Evolutionary conservation across 257 asterid species (phyloP).

Genomic region (Gentiana straminea): DNA sequence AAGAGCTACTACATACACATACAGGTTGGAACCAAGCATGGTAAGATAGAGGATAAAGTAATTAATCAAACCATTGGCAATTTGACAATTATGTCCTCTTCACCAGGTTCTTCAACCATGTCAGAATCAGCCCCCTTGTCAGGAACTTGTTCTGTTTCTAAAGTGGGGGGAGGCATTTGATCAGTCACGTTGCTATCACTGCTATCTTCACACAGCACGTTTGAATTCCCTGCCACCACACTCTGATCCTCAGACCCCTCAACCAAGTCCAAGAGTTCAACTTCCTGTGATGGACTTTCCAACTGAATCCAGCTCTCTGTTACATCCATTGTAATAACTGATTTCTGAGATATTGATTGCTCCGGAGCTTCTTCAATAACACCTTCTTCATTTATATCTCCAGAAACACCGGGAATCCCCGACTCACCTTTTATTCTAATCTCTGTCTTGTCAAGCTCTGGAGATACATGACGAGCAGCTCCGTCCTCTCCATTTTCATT

Average conservation of each 20-base stretch:
- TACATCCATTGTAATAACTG: constrained; percentile 4
- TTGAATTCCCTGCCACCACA: constrained; percentile 10
- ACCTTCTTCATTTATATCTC: constrained; percentile 5
- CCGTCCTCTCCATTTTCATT: constrained; percentile 14
- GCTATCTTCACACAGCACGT: constrained; percentile 16
- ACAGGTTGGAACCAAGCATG: too few species aligned
- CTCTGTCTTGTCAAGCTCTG: too few species aligned
- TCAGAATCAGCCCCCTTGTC: constrained; percentile 23
- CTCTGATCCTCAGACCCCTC: constrained; percentile 15
- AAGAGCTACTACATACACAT: too few species aligned
- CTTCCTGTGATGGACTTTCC: constrained; percentile 10
- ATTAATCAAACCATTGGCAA: constrained; percentile 19
- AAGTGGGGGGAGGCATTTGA: constrained; percentile 19
- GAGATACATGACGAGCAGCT: neutral
- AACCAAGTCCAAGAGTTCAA: constrained; percentile 10
- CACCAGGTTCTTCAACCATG: constrained; percentile 13
- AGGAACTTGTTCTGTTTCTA: constrained; percentile 25
- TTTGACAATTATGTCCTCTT: constrained; percentile 23
- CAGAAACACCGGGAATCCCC: too few species aligned
- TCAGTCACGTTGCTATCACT: constrained; percentile 14
- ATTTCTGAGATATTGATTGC: constrained; percentile 9
- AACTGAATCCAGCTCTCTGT: neutral
- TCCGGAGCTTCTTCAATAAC: constrained; percentile 14
- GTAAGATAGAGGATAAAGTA: too few species aligned
- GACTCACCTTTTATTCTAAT: too few species aligned